Evolutionary conservation across 176 grass and related monocot genomes (phyloP).

Genomic region (Pontederia paniculata): DNA sequence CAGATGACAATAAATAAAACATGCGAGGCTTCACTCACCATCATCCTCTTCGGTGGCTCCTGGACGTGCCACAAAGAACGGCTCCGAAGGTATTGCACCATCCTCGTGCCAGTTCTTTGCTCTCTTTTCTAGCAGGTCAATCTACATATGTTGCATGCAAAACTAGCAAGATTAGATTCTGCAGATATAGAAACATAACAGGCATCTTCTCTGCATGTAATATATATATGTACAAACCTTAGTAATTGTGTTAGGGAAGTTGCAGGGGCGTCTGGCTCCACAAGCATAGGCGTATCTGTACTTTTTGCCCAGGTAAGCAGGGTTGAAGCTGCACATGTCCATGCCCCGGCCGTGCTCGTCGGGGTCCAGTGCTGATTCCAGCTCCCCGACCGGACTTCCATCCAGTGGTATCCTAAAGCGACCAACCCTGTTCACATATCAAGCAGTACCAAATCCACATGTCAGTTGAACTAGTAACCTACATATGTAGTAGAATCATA

Average conservation of each 20-base stretch:
- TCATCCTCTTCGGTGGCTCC: constrained; percentile 78
- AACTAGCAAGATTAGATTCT: neutral
- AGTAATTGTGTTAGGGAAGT: constrained; percentile 97
- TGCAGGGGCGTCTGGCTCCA: constrained; percentile 80
- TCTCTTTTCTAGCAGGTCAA: constrained; percentile 70
- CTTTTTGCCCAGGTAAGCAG: constrained; percentile 51
- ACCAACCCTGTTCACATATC: constrained; percentile 40
- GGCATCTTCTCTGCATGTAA: neutral
- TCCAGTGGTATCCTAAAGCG: constrained; percentile 89
- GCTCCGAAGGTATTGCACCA: constrained; percentile 83
- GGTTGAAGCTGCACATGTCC: constrained; percentile 99
- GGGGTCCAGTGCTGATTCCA: constrained; percentile 58
- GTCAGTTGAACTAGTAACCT: neutral
- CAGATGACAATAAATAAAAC: neutral
- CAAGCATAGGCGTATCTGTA: constrained; percentile 90
- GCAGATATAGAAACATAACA: neutral
- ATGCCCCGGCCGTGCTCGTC: constrained; percentile 78
- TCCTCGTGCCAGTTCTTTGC: constrained; percentile 93
- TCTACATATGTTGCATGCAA: constrained; percentile 8
- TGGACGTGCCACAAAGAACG: constrained; percentile 75
- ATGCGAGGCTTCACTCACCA: constrained; percentile 32
- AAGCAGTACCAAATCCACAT: no score
- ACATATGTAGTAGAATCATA: no score
- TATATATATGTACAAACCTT: constrained; percentile 32
- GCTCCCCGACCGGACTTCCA: constrained; percentile 62